A percentile compares a stretch with the other conserved stretches of the same genome.
Evolutionary conservation across 768 basidiomycete species (phyloP).

Genomic region (Suillus occidentalis): DNA sequence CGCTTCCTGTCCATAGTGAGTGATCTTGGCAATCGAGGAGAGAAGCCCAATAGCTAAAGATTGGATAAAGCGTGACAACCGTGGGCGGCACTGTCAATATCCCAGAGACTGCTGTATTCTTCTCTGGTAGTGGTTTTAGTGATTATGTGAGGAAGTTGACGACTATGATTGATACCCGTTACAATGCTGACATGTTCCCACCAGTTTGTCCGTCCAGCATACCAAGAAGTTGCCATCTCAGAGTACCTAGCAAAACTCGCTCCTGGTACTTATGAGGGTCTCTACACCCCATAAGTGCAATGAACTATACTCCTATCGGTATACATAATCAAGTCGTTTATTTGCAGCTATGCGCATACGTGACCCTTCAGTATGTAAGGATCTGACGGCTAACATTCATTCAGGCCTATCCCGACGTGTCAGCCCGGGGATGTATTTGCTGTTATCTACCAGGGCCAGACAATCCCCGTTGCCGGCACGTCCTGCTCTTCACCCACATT

Average conservation of each 20-base stretch:
- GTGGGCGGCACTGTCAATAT: slow-evolving; percentile 65
- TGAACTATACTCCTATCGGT: slow-evolving; percentile 5
- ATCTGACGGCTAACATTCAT: background rate
- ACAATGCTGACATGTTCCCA: slow-evolving; percentile 9
- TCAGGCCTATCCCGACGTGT: no score
- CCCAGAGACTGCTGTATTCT: slow-evolving; percentile 59
- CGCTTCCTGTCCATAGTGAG: slow-evolving; percentile 56
- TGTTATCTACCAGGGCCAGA: no score
- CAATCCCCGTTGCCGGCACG: no score
- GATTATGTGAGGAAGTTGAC: slow-evolving; percentile 44
- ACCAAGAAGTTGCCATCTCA: slow-evolving; percentile 48
- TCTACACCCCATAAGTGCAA: slow-evolving; percentile 56
- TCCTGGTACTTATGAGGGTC: slow-evolving; percentile 50
- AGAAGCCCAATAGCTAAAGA: background rate
- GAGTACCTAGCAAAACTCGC: slow-evolving; percentile 47
- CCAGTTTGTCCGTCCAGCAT: slow-evolving; percentile 54
- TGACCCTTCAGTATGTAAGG: background rate
- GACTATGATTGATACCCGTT: background rate
- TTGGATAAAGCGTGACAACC: slow-evolving; percentile 59
- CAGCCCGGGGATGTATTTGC: no score
- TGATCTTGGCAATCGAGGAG: background rate
- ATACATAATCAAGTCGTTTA: slow-evolving; percentile 15
- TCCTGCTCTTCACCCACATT: no score
- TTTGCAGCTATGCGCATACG: slow-evolving; percentile 47
- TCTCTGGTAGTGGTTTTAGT: slow-evolving; percentile 79